These are phyloP conservation scores for Fusarium nisikadoi DNA, from an alignment of 2,329 filamentous ascomycete species.

Conservation along the genomic window DNA sequence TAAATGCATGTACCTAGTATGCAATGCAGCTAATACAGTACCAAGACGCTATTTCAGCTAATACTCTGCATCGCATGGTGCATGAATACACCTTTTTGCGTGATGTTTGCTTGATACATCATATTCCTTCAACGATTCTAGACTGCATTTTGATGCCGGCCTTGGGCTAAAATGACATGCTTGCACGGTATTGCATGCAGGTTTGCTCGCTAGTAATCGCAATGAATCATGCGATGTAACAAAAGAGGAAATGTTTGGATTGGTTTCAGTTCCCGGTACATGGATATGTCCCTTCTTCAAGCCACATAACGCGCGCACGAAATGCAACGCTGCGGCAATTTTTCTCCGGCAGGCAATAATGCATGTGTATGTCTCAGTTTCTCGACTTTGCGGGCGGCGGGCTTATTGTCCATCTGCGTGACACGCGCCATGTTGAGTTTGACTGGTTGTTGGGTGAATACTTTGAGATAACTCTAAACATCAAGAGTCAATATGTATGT, in stretches of 20 bases:
- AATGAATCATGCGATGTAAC: not conserved
- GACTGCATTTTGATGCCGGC: not conserved
- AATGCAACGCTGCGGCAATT: not conserved
- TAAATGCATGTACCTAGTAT: not conserved
- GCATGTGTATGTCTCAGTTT: not conserved
- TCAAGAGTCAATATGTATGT: not conserved
- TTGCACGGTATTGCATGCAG: slow-evolving; percentile 7
- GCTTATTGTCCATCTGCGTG: slow-evolving; percentile 16
- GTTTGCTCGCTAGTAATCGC: slow-evolving; percentile 12
- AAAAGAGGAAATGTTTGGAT: not conserved
- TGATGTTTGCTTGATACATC: slow-evolving; percentile 17
- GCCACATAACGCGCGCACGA: not conserved
- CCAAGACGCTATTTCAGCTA: not conserved
- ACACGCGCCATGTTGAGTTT: slow-evolving; percentile 2
- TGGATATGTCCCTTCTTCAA: slow-evolving; percentile 10
- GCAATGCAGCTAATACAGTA: not conserved
- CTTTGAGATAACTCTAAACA: not conserved
- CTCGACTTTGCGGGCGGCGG: not conserved
- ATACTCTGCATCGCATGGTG: not conserved
- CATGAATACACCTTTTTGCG: not conserved
- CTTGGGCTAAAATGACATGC: not conserved
- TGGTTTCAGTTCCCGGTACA: slow-evolving; percentile 14
- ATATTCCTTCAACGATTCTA: slow-evolving; percentile 9
- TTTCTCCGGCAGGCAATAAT: not conserved
- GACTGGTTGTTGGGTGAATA: not conserved